Evolutionary conservation across 1,284 basidiomycete species (phyloP), one percentile per base, ranked within the genome.

Genomic region (Ustilago shanxiensis): DNA sequence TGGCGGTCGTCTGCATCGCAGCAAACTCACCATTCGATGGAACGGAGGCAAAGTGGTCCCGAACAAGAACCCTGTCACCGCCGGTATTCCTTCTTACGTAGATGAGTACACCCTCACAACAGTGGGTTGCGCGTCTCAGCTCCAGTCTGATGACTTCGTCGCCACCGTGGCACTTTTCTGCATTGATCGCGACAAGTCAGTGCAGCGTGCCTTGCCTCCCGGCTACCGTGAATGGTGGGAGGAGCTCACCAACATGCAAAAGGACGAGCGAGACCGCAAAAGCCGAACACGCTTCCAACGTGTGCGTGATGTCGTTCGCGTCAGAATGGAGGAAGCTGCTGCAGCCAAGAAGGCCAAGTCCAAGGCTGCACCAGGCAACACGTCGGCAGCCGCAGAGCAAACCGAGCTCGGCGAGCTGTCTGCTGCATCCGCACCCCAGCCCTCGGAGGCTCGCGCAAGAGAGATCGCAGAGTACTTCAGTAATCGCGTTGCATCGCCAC

Each of bases 161-260:
- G 90, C 96, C 1, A 93, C 93, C 2, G 87, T 96, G 28, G 95
- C 94, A 0, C 88, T 99, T 31, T 90, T 22, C 87, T 97, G 57
- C 59, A 74, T 83, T 44, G 82, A 83, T 26, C 80, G 82, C 20
- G 83, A 84, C 58, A 80, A 83, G 33, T 80, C 84, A 8, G 74
- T 80, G 1, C 81, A 87, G 67, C 83, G 86, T 20, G 79, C 81
- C 29, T 88, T 99, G 24, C 94, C 95, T n/a, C 88, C 92, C 0
- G 89, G 90, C 11, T 97, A 92, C 85, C 90, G 95, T 65, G 93
- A 95, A 82, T 88, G 98, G 41, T 99, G 97, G 97, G 93, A 95
- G 66, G 94, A 98, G 86, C 88, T 98, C 24, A 94, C 95, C 80
- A 86, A 83, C 6, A 87, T 88, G 31, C 89, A 93, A 68, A 93